Percentiles rank a stretch among this genome's conserved stretches.
These are phyloP conservation scores for Floccularia luteovirens DNA, from an alignment of 768 basidiomycete genomes.

Conservation along the genomic window DNA sequence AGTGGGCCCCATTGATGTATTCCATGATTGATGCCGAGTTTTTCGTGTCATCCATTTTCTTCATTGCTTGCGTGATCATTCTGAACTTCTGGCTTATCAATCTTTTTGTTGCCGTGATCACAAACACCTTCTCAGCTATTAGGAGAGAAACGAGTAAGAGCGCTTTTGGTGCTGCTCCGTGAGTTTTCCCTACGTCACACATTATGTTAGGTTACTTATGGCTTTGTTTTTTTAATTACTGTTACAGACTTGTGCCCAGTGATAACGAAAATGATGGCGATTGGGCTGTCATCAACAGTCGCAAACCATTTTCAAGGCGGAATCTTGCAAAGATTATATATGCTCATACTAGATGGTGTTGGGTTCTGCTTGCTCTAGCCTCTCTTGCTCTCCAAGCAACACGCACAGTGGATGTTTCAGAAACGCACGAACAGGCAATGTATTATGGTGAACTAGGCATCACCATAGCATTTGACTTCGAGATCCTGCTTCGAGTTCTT, in stretches of 20 bases:
- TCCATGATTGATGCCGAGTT: conserved; percentile 84
- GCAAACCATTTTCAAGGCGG: conserved; percentile 24
- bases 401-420: conserved; percentile 41
- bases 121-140: conserved; percentile 87
- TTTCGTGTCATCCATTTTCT: conserved; percentile 82
- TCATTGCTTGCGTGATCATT: conserved; percentile 75
- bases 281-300: conserved; percentile 43
- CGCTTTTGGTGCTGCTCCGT: conserved; percentile 84
- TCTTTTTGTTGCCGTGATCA: conserved; percentile 92
- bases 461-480: conserved; percentile 81
- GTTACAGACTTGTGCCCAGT: conserved; percentile 21
- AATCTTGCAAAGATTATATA: conserved; percentile 52
- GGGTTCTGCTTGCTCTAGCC: conserved; percentile 68
- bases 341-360: conserved; percentile 56
- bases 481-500: conserved; percentile 71
- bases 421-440: conserved; percentile 37
- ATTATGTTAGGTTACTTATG: background rate
- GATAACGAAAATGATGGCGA: conserved; percentile 54
- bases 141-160: conserved; percentile 80
- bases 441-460: conserved; percentile 67
- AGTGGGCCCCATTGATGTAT: conserved; percentile 88
- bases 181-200: conserved; percentile 17
- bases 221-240: conserved; percentile 1
- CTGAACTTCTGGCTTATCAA: conserved; percentile 95
- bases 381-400: conserved; percentile 72